Base-by-base conservation (phyloP, 2,329 filamentous ascomycete species). In the Colletotrichum siamense region DNA sequence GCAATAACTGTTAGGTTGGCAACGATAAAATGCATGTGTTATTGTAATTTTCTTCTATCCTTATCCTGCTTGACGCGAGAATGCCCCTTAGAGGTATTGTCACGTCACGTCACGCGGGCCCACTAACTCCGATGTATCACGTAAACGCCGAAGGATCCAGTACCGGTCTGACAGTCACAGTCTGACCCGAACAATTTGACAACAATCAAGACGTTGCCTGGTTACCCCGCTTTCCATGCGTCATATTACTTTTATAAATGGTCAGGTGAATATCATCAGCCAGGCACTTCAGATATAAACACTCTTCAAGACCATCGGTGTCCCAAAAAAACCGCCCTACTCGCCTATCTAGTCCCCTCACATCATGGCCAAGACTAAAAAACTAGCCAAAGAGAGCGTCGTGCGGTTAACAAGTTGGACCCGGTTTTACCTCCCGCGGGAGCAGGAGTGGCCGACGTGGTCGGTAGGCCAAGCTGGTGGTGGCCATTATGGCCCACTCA, bases 401-500 rank as follows among this genome's bases (percentile, higher is more conserved):
- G 63, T n/a, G 28, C 15, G 15, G 22, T n/a, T 69, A 5, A 61
- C 65, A 34, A 81, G 74, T 22, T 80, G 75, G 79, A 80, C 79
- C 26, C 73, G 78, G 15, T 80, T 81, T 65, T 30, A 79, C 52
- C 76, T 81, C 13, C 78, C 78, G 22, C 71, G 36, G 22, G 78
- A 73, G 28, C 78, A 80, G 62, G 73, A 79, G 55, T 81, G 79
- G 79, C 79, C 79, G 26, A 71, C 22, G 12, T 80, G 79, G 78
- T 62, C 62, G 2, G 59, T 30, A 28, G 34, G 44, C 30, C 72
- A 77, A 12, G 34, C 39, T 6, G 36, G 0, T 5, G 65, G 78
- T 73, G 49, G 75, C n/a, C 68, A 79, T 65, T 26, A 64, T 28
- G 79, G 79, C 39, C 79, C 79, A 5, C 79, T 79, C 52, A 55